Evolutionary conservation across 2,329 filamentous ascomycete genomes (phyloP), one percentile per base, ranked within the genome.

Genomic region (Fusarium caatingaense): DNA sequence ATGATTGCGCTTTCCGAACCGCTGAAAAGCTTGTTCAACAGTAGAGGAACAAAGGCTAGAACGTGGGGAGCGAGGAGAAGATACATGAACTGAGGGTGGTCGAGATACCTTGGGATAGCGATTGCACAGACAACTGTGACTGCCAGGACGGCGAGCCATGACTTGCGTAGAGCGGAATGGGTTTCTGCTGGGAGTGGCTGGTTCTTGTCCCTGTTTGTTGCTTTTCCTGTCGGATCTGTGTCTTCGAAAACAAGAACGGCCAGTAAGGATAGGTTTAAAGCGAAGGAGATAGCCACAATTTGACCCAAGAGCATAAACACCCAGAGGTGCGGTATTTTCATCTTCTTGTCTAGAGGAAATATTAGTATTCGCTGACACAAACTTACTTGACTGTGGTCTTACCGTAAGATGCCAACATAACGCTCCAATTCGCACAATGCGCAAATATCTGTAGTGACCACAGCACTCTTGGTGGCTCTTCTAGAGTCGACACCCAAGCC

Each of bases 381-480:
- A n/a, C n/a, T n/a, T n/a, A n/a, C 2, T 25, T 53, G 6, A 42
- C 49, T 53, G 8, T 51, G 0, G 6, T 5, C 48, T 41, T 40
- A 51, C 48, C 32, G 11, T 41, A 34, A 18, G 32, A 51, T 41
- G 48, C 48, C 18, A 51, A 5, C 23, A 41, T 51, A 5, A 51
- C 32, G 32, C 48, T 51, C 48, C 48, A 51, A 6, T 40, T 51
- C 12, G 48, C 48, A 9, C 48, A 51, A n/a, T 40, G 37, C 16
- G 32, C 48, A 12, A 51, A 51, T 51, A 51, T 51, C 7, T 51
- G 48, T 7, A 51, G 18, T 5, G 48, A 51, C 48, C 48, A 51
- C 1, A 5, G 2, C 0, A 3, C 18, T 27, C 48, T 40, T 4
- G 3, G 5, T 2, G 32, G 32, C 3, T 12, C 21, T 5, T 51